phyloP scores from a whole-genome alignment of 2,329 filamentous ascomycete species.

The Colletotrichum sp. region DNA sequence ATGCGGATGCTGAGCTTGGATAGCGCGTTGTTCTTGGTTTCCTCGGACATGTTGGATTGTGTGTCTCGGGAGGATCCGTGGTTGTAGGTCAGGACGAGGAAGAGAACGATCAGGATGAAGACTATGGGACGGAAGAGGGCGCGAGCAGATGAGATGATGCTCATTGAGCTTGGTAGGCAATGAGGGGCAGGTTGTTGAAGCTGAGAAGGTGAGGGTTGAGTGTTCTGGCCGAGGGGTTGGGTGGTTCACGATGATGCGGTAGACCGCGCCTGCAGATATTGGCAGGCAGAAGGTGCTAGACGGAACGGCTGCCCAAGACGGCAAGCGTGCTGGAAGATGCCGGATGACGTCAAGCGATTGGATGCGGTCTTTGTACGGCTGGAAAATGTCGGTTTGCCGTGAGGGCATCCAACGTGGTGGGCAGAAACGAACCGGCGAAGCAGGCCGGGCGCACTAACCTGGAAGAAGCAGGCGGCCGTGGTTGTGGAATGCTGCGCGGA shows the following conservation, averaged over 20 bases:
- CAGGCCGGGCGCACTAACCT: background rate
- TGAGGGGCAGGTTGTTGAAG: background rate
- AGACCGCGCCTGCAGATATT: background rate
- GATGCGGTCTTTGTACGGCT: background rate
- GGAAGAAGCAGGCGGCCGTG: background rate
- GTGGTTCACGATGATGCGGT: background rate
- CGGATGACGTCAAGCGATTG: conserved; percentile 9
- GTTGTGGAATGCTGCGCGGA: background rate
- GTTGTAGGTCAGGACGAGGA: background rate
- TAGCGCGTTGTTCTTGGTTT: background rate
- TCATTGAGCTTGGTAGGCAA: background rate
- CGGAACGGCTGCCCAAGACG: background rate
- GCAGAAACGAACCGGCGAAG: background rate
- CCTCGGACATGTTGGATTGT: background rate
- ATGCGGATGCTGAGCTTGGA: conserved; percentile 36
- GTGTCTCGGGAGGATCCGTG: conserved; percentile 2
- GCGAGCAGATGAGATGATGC: background rate
- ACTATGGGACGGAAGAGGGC: background rate
- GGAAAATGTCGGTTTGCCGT: background rate
- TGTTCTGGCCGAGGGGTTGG: background rate
- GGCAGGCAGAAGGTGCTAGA: background rate
- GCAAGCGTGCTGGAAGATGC: background rate
- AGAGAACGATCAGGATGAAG: background rate
- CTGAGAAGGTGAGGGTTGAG: background rate
- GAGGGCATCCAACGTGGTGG: background rate